Conservation (phyloP, 345 rosid genomes). For the Gossypioides kirkii region DNA sequence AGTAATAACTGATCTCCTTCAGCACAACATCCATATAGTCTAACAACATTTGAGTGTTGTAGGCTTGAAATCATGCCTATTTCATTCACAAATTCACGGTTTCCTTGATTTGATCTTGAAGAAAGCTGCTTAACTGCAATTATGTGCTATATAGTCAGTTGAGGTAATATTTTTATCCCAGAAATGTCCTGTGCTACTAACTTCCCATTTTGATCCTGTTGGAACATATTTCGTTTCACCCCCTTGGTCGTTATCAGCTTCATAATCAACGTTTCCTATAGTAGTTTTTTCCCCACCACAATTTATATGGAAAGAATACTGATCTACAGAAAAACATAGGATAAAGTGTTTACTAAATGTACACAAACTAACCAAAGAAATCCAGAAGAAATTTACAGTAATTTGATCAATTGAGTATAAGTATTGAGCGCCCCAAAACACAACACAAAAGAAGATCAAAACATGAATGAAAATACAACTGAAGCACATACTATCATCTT, state of each 20-base stretch:
- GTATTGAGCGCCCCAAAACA: background rate
- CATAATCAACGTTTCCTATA: slow-evolving; percentile 22
- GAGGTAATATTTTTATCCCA: slow-evolving; percentile 26
- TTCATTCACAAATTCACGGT: slow-evolving; percentile 60
- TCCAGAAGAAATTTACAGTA: background rate
- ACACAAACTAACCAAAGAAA: background rate
- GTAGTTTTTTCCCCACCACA: slow-evolving; percentile 40
- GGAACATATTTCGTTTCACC: slow-evolving; percentile 30
- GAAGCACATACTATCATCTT: background rate
- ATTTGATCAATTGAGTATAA: background rate
- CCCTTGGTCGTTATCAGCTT: slow-evolving; percentile 30
- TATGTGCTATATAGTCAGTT: background rate
- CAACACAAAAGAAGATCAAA: background rate
- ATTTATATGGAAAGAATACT: slow-evolving; percentile 32
- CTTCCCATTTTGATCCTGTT: slow-evolving; percentile 33
- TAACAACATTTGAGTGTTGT: slow-evolving; percentile 64
- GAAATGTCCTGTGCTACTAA: slow-evolving; percentile 52
- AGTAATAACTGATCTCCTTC: slow-evolving; percentile 57
- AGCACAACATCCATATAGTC: slow-evolving; percentile 59
- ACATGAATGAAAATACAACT: background rate
- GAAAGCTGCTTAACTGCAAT: slow-evolving; percentile 68
- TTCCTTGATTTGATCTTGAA: slow-evolving; percentile 64
- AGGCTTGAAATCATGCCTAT: slow-evolving; percentile 59
- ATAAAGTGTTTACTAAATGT: background rate
- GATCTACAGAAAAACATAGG: slow-evolving; percentile 16